Evolutionary conservation across 305 asterid species (phyloP), one percentile per base, ranked within the genome.

Genomic region (Plantago lanceolata): DNA sequence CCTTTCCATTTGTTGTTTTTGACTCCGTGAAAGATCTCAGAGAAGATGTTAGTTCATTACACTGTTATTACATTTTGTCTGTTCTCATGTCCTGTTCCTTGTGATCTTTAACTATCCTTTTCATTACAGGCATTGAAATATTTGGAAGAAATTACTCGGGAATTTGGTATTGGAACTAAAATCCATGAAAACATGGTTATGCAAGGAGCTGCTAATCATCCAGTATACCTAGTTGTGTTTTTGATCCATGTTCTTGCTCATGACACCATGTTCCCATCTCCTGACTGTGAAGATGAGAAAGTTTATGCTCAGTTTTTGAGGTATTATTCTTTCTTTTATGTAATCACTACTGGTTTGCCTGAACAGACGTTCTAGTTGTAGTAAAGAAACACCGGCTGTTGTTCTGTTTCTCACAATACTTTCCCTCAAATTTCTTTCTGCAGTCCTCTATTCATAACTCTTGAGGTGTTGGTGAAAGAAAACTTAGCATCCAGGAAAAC

Each of bases 191-290:
- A 71, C 59, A 72, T 78, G 48, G 37, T 74, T 55, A 66, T 60
- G 62, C 75, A 79, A 69, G 77, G 71, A 74, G 75, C 76, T 70
- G 75, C 81, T 70, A 77, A 77, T 75, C 80, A 79, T 71, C 96
- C 96, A 60, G 83, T 73, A 61, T 86, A 85, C 78, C 19, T 84
- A 60, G 79, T 82, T 70, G 88, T 86, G 76, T 88, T 70, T 81
- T 73, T 91, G 85, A 79, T 88, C 73, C 88, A 88, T 68, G 73
- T 86, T 74, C 87, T 91, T 72, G 97, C 96, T 47, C 96, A 91
- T 67, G 88, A 82, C 76, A 55, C 74, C 37, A 61, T 60, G 72
- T 83, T 88, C 65, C 96, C 97, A 43, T 29, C 85, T 59, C 76
- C 76, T 48, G 94, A 80, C 52, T 74, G 84, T 72, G 87, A 61